Base-by-base conservation (phyloP, 768 basidiomycete species). In the Daedaleopsis sinensis region DNA sequence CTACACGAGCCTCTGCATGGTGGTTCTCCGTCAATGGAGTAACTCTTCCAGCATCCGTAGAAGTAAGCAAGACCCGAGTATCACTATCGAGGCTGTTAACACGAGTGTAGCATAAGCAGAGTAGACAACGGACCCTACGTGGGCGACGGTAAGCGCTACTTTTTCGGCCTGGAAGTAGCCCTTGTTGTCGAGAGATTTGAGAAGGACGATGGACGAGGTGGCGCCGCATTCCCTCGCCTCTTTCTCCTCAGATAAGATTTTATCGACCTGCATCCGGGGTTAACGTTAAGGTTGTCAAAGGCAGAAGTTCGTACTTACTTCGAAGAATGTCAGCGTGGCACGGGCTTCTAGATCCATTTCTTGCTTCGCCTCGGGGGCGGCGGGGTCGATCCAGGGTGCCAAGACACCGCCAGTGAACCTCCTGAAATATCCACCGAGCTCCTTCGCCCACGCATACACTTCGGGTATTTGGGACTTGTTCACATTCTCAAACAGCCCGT, bases 11-110 rank as follows among this genome's bases (percentile, higher is more conserved):
- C 67, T 98, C 96, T n/a, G 94, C 90, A 72, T 98, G 96, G 71
- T 99, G 97, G 32, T 86, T 89, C 76, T 98, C 94, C 0, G 97
- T 97, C 84, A 98, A 91, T 1, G 93, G 84, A 49, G 83, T 77
- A n/a, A 88, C 92, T 48, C 80, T 76, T 1, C 94, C 95, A 35
- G 83, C 84, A 19, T 87, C 76, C 0, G 87, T 86, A 7, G 89
- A 81, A 60, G 93, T 93, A 43, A 99, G 76, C 13, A 98, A 73
- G 5, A 95, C 92, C 39, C 94, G 85, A 7, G 62, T 57, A 23
- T 65, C 69, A 39, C 68, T 65, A 51, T 10, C 9, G 39, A 21
- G 13, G 53, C 21, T 8, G 42, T 56, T 46, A 42, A 23, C 27
- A n/a, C 1, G 23, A 12, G 19, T 12, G n/a, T 6, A 56, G n/a